A percentile compares a stretch with the other conserved stretches of the same genome.
Evolutionary conservation across 345 rosid genomes (phyloP).

Genomic region (Hibiscus mutabilis): DNA sequence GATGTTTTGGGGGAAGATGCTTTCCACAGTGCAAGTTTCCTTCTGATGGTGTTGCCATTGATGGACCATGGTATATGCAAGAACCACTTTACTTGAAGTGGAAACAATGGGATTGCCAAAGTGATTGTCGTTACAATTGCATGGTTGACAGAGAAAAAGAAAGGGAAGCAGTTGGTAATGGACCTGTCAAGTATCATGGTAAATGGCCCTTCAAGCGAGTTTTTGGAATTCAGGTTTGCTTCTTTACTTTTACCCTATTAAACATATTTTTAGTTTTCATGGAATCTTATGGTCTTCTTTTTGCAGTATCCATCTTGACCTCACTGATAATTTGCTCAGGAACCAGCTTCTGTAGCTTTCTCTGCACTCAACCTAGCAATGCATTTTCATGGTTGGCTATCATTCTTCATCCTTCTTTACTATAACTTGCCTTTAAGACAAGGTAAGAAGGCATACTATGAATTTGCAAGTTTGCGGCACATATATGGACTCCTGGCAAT

Average conservation of each 20-base stretch:
- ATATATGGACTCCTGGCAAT: conserved; percentile 49
- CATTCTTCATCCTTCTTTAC: conserved; percentile 55
- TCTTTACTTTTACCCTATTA: not conserved
- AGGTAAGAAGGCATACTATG: conserved; percentile 51
- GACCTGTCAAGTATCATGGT: conserved; percentile 38
- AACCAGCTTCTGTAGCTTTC: conserved; percentile 67
- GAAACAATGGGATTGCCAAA: no score
- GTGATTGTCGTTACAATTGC: no score
- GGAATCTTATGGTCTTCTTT: not conserved
- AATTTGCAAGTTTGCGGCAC: conserved; percentile 61
- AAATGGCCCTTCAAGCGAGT: conserved; percentile 80
- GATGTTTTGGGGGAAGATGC: conserved; percentile 44
- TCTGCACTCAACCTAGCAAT: conserved; percentile 63
- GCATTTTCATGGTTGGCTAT: conserved; percentile 81
- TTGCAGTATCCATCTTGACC: not conserved
- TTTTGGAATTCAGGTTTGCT: conserved; percentile 56
- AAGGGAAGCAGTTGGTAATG: no score
- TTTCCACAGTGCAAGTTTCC: no score
- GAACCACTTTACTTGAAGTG: no score
- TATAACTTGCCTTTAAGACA: conserved; percentile 51
- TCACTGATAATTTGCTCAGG: conserved; percentile 23
- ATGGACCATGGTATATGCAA: no score
- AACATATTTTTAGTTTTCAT: not conserved
- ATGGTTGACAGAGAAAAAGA: no score
- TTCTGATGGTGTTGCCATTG: no score